Percentiles rank a stretch among this genome's conserved stretches.
Evolutionary conservation across 768 basidiomycete genomes (phyloP).

Genomic region (Coprinopsis marcescibilis): DNA sequence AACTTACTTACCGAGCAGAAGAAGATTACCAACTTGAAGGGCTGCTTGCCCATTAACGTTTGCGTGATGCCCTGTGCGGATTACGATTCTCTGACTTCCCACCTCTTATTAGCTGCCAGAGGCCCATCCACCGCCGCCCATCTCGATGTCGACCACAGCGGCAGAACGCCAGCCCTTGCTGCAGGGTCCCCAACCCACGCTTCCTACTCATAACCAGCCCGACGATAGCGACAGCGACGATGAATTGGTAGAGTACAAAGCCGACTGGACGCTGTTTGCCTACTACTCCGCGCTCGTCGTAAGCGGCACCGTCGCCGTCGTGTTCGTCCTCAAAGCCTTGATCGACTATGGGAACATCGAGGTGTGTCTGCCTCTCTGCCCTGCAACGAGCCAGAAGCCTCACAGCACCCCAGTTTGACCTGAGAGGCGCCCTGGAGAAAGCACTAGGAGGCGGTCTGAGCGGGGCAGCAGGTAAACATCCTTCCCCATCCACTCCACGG

Average conservation of each 20-base stretch:
- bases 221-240: not conserved
- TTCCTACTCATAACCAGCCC: no score
- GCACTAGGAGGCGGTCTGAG: slow-evolving; percentile 89
- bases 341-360: slow-evolving; percentile 64
- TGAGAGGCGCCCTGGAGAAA: slow-evolving; percentile 65
- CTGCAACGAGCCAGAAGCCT: not conserved
- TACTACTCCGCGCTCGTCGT: slow-evolving; percentile 31
- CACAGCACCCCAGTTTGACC: slow-evolving; percentile 61
- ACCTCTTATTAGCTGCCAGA: not conserved
- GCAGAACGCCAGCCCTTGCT: slow-evolving; percentile 6
- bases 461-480: slow-evolving; percentile 67
- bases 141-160: not conserved
- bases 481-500: not conserved
- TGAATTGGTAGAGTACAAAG: not conserved
- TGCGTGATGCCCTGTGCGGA: no score
- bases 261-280: slow-evolving; percentile 19
- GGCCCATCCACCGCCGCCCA: no score
- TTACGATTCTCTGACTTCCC: no score
- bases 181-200: not conserved
- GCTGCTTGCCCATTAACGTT: no score
- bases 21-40: no score
- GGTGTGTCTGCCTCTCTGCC: slow-evolving; percentile 33
- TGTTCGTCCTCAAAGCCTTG: slow-evolving; percentile 61
- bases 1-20: no score
- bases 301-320: slow-evolving; percentile 33